Conservation (phyloP, 2,329 filamentous ascomycete genomes). For the Cytospora mali region DNA sequence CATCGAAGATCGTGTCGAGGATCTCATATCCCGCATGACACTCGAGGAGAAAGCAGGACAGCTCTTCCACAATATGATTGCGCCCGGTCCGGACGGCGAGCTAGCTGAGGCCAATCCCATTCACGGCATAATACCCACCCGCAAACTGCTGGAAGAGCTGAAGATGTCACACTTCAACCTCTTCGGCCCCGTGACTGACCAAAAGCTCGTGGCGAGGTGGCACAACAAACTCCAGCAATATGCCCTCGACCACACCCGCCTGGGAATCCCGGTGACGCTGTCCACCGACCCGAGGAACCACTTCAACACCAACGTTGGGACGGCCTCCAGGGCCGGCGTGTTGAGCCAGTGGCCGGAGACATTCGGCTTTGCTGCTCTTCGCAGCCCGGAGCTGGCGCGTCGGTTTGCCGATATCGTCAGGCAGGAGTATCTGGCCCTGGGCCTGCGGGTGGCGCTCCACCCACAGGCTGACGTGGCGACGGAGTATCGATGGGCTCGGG, state of each 20-base stretch:
- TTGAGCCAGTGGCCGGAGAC: slow-evolving; percentile 57
- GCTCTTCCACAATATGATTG: slow-evolving; percentile 23
- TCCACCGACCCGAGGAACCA: slow-evolving; percentile 51
- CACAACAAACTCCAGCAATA: slow-evolving; percentile 46
- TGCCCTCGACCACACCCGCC: slow-evolving; percentile 45
- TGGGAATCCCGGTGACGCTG: slow-evolving; percentile 52
- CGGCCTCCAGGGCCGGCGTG: slow-evolving; percentile 44
- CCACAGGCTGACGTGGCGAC: slow-evolving; percentile 55
- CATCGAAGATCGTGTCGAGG: slow-evolving; percentile 18
- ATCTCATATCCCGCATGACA: slow-evolving; percentile 26
- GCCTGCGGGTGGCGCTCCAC: slow-evolving; percentile 50
- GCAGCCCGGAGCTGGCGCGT: slow-evolving; percentile 46
- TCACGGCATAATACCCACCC: neutral
- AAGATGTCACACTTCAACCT: slow-evolving; percentile 30
- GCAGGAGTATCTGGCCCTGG: slow-evolving; percentile 47
- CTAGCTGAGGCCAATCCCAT: slow-evolving; percentile 3
- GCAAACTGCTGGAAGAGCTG: slow-evolving; percentile 15
- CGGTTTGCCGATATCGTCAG: slow-evolving; percentile 52
- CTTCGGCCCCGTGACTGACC: slow-evolving; percentile 34
- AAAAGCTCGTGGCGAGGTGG: slow-evolving; percentile 41
- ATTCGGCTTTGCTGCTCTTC: slow-evolving; percentile 52
- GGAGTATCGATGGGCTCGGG: slow-evolving; percentile 54
- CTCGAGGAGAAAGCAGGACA: slow-evolving; percentile 23
- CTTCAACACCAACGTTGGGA: slow-evolving; percentile 47
- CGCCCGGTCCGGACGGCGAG: slow-evolving; percentile 16